Percentiles rank a stretch among this genome's conserved stretches.
These are phyloP conservation scores for Beauveria sp. DNA, from an alignment of 2,329 filamentous ascomycete genomes.

Conservation along the genomic window DNA sequence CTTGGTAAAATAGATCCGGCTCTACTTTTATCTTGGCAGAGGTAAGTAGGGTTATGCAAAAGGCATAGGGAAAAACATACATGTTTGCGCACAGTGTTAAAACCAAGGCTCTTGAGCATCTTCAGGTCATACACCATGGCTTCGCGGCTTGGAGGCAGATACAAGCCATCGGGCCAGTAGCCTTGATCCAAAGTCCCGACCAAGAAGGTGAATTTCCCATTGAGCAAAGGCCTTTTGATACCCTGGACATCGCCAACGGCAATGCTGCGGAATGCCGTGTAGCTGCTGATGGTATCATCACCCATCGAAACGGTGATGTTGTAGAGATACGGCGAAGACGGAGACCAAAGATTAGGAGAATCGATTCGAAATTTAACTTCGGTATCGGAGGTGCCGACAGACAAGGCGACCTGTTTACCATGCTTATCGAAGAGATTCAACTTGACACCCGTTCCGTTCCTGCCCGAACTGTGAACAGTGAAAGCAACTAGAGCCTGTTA, in stretches of 20 bases:
- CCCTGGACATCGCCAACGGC: conserved; percentile 48
- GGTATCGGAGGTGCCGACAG: conserved; percentile 36
- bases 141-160: conserved; percentile 56
- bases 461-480: conserved; percentile 41
- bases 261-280: conserved; percentile 62
- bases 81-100: conserved; percentile 66
- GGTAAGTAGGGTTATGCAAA: not conserved
- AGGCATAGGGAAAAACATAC: conserved; percentile 29
- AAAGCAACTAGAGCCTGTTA: conserved; percentile 38
- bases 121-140: conserved; percentile 62
- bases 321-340: conserved; percentile 54
- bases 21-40: conserved; percentile 54
- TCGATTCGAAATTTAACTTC: conserved; percentile 48
- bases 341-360: conserved; percentile 56
- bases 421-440: conserved; percentile 28
- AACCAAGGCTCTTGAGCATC: conserved; percentile 55
- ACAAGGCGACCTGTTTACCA: conserved; percentile 34
- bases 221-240: conserved; percentile 53
- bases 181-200: conserved; percentile 66
- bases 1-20: conserved; percentile 58
- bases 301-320: conserved; percentile 49
- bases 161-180: conserved; percentile 63
- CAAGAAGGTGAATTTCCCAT: conserved; percentile 60
- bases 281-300: conserved; percentile 50
- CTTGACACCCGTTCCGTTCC: conserved; percentile 26